Percentiles rank a stretch among this genome's conserved stretches.
These are phyloP conservation scores for Microbotryomycetes sp. DNA, from an alignment of 1,284 basidiomycete species.

Conservation along the genomic window DNA sequence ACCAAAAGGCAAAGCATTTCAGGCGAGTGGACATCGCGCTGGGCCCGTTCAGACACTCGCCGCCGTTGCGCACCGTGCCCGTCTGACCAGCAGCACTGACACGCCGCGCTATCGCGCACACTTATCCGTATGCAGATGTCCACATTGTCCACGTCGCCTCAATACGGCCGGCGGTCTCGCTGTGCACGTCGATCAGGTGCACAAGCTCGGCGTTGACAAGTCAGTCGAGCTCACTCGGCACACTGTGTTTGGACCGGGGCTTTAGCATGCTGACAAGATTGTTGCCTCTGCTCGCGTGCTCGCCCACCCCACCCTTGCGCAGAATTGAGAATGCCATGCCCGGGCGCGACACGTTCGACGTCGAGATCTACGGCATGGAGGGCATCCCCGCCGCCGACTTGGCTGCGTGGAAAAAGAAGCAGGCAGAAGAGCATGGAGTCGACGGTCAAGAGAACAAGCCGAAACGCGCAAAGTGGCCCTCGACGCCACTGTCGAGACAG, in stretches of 20 bases:
- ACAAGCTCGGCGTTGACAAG: slow-evolving; percentile 96
- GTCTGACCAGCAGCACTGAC: neutral
- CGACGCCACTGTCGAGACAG: slow-evolving; percentile 56
- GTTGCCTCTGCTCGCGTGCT: neutral
- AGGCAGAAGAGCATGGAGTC: slow-evolving; percentile 76
- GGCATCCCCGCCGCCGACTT: slow-evolving; percentile 91
- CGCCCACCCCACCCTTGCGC: no score
- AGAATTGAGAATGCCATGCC: slow-evolving; percentile 94
- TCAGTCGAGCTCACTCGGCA: slow-evolving; percentile 39
- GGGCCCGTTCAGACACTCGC: neutral
- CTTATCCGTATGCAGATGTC: slow-evolving; percentile 56
- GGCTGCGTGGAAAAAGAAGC: slow-evolving; percentile 87
- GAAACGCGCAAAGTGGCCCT: slow-evolving; percentile 69
- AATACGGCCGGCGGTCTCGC: slow-evolving; percentile 96
- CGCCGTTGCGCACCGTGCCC: neutral
- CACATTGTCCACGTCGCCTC: slow-evolving; percentile 85
- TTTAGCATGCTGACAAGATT: slow-evolving; percentile 33
- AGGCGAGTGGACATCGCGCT: slow-evolving; percentile 2
- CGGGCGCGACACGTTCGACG: slow-evolving; percentile 92
- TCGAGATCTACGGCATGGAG: slow-evolving; percentile 99
- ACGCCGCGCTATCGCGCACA: no score
- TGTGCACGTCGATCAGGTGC: slow-evolving; percentile 98
- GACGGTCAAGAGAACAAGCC: slow-evolving; percentile 71
- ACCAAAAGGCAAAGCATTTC: slow-evolving; percentile 99
- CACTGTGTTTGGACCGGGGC: no score